These are phyloP conservation scores for Fusarium sp. DNA, from an alignment of 2,329 filamentous ascomycete species.

Conservation along the genomic window DNA sequence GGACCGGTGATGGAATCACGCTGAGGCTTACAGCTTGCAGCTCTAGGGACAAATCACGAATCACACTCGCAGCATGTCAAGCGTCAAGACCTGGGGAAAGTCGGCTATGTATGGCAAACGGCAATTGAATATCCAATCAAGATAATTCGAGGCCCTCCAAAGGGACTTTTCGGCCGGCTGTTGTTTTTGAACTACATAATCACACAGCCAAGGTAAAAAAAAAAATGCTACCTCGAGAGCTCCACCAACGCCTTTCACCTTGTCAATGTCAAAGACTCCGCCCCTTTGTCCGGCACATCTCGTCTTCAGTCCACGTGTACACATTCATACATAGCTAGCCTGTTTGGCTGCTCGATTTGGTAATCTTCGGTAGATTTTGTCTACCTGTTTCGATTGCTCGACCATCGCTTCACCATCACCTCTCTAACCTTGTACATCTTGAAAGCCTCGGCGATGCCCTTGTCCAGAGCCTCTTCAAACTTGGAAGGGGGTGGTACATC, in stretches of 20 bases:
- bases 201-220: constrained; percentile 5
- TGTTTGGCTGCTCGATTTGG: background rate
- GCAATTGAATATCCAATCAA: background rate
- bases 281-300: background rate
- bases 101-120: background rate
- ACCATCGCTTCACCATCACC: constrained; percentile 85
- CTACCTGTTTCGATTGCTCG: constrained; percentile 78
- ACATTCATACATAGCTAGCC: constrained; percentile 21
- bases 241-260: constrained; percentile 23
- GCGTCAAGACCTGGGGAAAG: background rate
- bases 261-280: background rate
- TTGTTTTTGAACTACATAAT: background rate
- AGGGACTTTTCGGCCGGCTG: background rate
- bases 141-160: background rate
- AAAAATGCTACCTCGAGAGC: constrained; percentile 2
- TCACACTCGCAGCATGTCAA: background rate
- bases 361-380: background rate
- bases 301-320: background rate
- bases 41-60: background rate
- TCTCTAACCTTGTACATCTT: constrained; percentile 82
- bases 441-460: constrained; percentile 73
- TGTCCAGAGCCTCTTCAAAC: constrained; percentile 56
- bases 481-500: constrained; percentile 81
- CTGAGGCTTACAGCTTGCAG: constrained; percentile 1
- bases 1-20: background rate